These are phyloP conservation scores for Thelonectria olida DNA, from an alignment of 2,329 filamentous ascomycete genomes.

Conservation along the genomic window DNA sequence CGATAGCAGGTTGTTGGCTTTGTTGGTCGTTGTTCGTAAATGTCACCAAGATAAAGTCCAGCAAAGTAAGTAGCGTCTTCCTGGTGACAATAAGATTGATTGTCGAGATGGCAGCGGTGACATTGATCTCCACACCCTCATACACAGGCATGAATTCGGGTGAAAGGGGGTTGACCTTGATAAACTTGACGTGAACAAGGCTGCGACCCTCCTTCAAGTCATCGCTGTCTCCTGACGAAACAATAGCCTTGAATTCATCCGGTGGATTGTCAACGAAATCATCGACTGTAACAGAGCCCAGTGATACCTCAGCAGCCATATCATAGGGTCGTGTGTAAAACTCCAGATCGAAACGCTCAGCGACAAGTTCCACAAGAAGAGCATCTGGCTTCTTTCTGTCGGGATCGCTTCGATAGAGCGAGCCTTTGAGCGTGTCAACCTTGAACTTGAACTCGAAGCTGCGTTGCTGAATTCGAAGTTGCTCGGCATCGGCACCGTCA, in stretches of 20 bases:
- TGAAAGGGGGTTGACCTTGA: conserved; percentile 87
- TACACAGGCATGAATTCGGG: conserved; percentile 94
- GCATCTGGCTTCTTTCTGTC: conserved; percentile 79
- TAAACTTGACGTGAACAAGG: conserved; percentile 87
- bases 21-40: conserved; percentile 72
- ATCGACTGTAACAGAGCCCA: conserved; percentile 88
- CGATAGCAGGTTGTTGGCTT: conserved; percentile 46
- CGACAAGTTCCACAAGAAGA: conserved; percentile 88
- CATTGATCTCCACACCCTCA: conserved; percentile 91
- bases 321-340: conserved; percentile 91
- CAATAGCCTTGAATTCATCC: conserved; percentile 94
- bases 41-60: conserved; percentile 94
- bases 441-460: conserved; percentile 98
- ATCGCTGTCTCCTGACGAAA: conserved; percentile 81
- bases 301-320: conserved; percentile 89
- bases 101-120: conserved; percentile 90
- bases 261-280: conserved; percentile 92
- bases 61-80: conserved; percentile 87
- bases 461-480: conserved; percentile 82
- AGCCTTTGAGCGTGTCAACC: conserved; percentile 92
- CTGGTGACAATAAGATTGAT: conserved; percentile 96
- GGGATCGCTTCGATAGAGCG: conserved; percentile 86
- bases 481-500: conserved; percentile 63
- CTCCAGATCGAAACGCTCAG: conserved; percentile 86
- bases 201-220: conserved; percentile 82